Conservation (phyloP, 2,329 filamentous ascomycete species). For the Myotisia sp. region DNA sequence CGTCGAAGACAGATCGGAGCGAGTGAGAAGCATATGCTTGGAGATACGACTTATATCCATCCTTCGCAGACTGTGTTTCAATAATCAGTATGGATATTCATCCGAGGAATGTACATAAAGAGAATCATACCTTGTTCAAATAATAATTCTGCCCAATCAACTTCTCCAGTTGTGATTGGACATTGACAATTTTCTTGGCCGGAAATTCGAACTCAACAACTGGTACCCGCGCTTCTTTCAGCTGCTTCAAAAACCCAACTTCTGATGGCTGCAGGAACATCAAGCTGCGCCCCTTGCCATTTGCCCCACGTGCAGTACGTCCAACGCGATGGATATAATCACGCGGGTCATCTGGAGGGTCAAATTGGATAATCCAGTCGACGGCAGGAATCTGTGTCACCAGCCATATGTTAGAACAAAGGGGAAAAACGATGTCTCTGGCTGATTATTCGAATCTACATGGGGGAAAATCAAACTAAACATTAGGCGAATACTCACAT, state of each 20-base stretch:
- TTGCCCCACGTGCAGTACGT: constrained; percentile 74
- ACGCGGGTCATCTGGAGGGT: constrained; percentile 77
- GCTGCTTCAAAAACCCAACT: constrained; percentile 77
- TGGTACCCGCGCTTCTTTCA: constrained; percentile 82
- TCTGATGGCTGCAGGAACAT: constrained; percentile 90
- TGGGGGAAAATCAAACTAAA: background rate
- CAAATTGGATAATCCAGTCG: constrained; percentile 93
- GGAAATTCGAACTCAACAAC: constrained; percentile 96
- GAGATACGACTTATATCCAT: constrained; percentile 75
- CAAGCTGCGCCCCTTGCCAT: constrained; percentile 71
- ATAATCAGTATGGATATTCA: constrained; percentile 5
- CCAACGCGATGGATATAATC: constrained; percentile 95
- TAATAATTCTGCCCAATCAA: constrained; percentile 94
- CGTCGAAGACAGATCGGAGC: constrained; percentile 69
- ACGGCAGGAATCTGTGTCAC: constrained; percentile 89
- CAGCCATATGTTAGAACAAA: no score
- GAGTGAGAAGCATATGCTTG: constrained; percentile 87
- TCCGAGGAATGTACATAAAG: constrained; percentile 4
- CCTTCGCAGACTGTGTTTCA: constrained; percentile 43
- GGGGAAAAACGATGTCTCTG: no score
- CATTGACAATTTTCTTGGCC: constrained; percentile 75
- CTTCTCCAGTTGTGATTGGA: constrained; percentile 84
- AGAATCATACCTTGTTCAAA: constrained; percentile 57
- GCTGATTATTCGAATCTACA: no score
- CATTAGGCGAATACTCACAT: constrained; percentile 46